A percentile compares a stretch with the other conserved stretches of the same genome.
Conservation (phyloP, 441 rosid genomes). For the Mallotus japonicus region DNA sequence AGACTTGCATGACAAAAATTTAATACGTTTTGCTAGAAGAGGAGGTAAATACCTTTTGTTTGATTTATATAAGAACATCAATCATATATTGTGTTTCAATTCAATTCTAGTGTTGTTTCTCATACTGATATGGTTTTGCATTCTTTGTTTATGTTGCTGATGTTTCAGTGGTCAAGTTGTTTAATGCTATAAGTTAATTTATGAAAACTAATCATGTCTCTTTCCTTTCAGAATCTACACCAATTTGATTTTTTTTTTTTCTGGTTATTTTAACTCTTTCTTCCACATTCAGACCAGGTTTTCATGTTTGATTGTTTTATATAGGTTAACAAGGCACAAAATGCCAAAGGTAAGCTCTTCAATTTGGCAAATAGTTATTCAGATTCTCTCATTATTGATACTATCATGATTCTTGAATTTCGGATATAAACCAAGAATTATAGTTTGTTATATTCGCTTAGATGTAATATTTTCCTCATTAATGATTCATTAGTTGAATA, state of each 20-base stretch:
- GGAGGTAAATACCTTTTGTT: slow-evolving; percentile 59
- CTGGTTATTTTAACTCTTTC: background rate
- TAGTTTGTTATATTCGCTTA: no score
- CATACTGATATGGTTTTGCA: slow-evolving; percentile 34
- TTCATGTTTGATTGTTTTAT: slow-evolving; percentile 16
- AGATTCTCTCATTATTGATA: background rate
- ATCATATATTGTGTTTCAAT: slow-evolving; percentile 3
- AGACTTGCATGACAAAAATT: slow-evolving; percentile 80
- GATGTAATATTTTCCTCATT: background rate
- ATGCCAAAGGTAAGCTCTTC: slow-evolving; percentile 61
- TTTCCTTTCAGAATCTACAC: slow-evolving; percentile 2
- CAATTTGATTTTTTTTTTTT: background rate
- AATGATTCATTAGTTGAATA: no score
- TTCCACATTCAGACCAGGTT: background rate
- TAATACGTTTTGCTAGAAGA: slow-evolving; percentile 87
- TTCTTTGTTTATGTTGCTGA: slow-evolving; percentile 33
- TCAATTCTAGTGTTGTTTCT: slow-evolving; percentile 11
- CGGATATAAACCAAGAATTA: background rate
- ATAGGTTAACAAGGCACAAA: slow-evolving; percentile 92
- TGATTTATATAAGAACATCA: background rate
- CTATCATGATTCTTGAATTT: background rate
- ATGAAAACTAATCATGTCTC: background rate
- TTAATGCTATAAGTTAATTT: slow-evolving; percentile 76
- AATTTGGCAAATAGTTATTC: background rate
- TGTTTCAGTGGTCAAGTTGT: slow-evolving; percentile 85